Evolutionary conservation across 2,329 filamentous ascomycete genomes (phyloP), one percentile per base, ranked within the genome.

Genomic region (Trematosphaeria pertusa): DNA sequence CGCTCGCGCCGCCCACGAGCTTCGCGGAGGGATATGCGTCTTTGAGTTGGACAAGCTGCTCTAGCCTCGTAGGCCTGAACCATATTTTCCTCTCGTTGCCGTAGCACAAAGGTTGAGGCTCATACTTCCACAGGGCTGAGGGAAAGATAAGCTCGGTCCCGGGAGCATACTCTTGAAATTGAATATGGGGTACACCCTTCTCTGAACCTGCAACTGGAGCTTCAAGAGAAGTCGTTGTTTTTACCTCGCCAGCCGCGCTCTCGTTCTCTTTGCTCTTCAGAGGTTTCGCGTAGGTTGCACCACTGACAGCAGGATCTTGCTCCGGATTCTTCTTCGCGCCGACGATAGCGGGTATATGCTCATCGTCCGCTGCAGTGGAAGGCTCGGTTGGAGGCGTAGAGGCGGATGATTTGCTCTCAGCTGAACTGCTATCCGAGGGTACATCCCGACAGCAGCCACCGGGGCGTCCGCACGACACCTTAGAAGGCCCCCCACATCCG

Each of bases 101-200:
- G 72, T 96, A 94, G 0, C 87, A 87, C 21, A 97, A 72, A 0
- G 93, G 87, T 51, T 81, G 86, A 61, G 91, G 85, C 34, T 91
- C 82, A 61, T 96, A 86, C 68, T 89, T 94, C 66, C 87, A 89
- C 12, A 97, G 77, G 0, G 86, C 77, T 0, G 92, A 88, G 1
- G 93, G 93, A 69, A 97, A 97, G 47, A 97, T 97, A 48, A 97
- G 82, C 67, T 97, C 89, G 0, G 92, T 96, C 37, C 94, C 88
- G 3, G 91, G 88, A 30, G 88, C 87, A 70, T 97, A 96, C 60
- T 92, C 87, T 63, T 95, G 93, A 67, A 97, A 95, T 0, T 10
- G 91, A 87, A 18, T 87, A 82, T 0, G 87, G 85, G 67, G 65
- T 3, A 71, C 20, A 2, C 69, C 68, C 3, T 63, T 46, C 18